Evolutionary conservation across 495 filamentous ascomycete species (phyloP).

Genomic region (Penicillium riverlandense): DNA sequence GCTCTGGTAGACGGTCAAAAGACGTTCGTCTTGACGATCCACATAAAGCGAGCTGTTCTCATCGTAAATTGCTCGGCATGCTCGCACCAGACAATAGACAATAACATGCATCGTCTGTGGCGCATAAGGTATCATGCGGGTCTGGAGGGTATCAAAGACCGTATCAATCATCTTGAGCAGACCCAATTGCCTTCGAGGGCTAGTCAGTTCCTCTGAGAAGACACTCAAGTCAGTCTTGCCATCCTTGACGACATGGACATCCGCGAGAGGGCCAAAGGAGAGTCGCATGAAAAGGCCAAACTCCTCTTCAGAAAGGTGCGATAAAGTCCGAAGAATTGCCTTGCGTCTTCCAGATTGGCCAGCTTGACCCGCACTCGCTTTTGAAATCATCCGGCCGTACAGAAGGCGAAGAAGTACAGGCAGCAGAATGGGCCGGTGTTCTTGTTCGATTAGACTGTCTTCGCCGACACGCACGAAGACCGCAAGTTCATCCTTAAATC

Average conservation of each 20-base stretch:
- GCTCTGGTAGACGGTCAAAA: constrained; percentile 53
- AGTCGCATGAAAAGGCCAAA: constrained; percentile 76
- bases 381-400: constrained; percentile 81
- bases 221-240: constrained; percentile 37
- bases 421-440: constrained; percentile 65
- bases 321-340: constrained; percentile 54
- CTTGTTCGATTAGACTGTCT: constrained; percentile 64
- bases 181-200: constrained; percentile 73
- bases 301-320: constrained; percentile 55
- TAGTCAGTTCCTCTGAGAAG: constrained; percentile 48
- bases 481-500: constrained; percentile 86
- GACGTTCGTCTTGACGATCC: constrained; percentile 36
- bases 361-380: constrained; percentile 44
- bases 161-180: constrained; percentile 84
- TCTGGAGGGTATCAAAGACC: constrained; percentile 76
- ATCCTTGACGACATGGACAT: constrained; percentile 48
- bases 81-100: constrained; percentile 67
- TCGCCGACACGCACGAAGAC: constrained; percentile 72
- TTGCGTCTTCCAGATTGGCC: constrained; percentile 60
- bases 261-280: constrained; percentile 61
- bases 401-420: constrained; percentile 81
- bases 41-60: constrained; percentile 26
- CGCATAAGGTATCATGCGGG: constrained; percentile 54
- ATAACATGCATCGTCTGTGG: constrained; percentile 61
- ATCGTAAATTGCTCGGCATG: constrained; percentile 52